Evolutionary conservation across 345 rosid species (phyloP).

Genomic region (Aethionema arabicum): DNA sequence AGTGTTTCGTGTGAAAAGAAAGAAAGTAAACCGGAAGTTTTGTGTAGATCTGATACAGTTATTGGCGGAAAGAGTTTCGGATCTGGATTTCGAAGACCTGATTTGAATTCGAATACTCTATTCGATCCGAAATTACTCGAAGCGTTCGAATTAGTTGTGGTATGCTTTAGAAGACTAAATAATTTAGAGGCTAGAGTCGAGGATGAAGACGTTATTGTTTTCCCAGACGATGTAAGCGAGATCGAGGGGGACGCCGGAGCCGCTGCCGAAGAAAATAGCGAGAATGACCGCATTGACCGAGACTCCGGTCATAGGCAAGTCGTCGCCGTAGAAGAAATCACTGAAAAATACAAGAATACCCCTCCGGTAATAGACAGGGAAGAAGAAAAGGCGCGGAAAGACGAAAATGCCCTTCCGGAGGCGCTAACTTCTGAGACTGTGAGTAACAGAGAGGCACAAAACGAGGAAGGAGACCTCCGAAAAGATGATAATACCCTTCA

Average conservation of each 20-base stretch:
- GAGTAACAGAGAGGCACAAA: slow-evolving; percentile 22
- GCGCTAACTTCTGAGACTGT: too few species aligned
- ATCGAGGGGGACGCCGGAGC: slow-evolving; percentile 1
- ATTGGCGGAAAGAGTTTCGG: slow-evolving; percentile 34
- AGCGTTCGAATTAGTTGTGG: slow-evolving; percentile 63
- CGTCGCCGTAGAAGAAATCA: neutral
- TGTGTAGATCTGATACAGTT: slow-evolving; percentile 21
- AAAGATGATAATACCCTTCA: slow-evolving; percentile 6
- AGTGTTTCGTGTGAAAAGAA: slow-evolving; percentile 19
- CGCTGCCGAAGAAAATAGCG: neutral
- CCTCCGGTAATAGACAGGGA: neutral
- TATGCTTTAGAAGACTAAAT: slow-evolving; percentile 40
- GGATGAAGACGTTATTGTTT: slow-evolving; percentile 24
- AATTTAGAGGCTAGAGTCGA: slow-evolving; percentile 34
- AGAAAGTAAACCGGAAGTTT: slow-evolving; percentile 16
- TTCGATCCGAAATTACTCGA: slow-evolving; percentile 76
- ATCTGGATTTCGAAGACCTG: slow-evolving; percentile 64
- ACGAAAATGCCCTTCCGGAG: slow-evolving; percentile 1
- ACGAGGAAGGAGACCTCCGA: slow-evolving; percentile 21
- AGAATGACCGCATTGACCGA: neutral
- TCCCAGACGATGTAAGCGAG: slow-evolving; percentile 24
- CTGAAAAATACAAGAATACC: neutral
- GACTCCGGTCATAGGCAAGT: neutral
- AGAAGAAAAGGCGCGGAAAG: neutral
- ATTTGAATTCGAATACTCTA: slow-evolving; percentile 60